Conservation (phyloP, 345 rosid genomes). For the Laguncularia racemosa region DNA sequence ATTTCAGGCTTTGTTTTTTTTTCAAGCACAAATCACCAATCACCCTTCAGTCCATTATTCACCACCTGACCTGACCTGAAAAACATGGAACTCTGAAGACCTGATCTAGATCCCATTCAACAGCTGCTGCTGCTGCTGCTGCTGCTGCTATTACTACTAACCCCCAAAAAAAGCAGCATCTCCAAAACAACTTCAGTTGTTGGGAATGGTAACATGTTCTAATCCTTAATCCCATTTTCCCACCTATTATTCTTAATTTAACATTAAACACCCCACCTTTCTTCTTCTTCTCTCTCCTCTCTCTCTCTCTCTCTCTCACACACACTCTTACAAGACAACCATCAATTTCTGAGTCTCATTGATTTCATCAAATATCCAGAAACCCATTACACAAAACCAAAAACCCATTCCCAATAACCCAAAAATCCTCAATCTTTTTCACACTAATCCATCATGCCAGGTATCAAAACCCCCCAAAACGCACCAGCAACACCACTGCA, state of each 20-base stretch:
- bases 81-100: no score
- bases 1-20: no score
- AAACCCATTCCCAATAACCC: not conserved
- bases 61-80: no score
- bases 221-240: not conserved
- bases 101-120: no score
- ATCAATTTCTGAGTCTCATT: not conserved
- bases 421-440: not conserved
- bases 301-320: slow-evolving; percentile 7
- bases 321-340: not conserved
- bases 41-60: no score
- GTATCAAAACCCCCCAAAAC: slow-evolving; percentile 75
- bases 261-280: slow-evolving; percentile 1
- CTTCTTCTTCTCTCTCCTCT: not conserved
- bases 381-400: not conserved
- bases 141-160: no score
- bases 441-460: slow-evolving; percentile 55
- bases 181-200: not conserved
- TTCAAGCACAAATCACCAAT: no score
- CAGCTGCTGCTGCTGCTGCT: no score
- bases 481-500: slow-evolving; percentile 51
- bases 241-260: not conserved
- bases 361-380: not conserved
- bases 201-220: slow-evolving; percentile 10
- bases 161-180: no score